Evolutionary conservation across 2,329 filamentous ascomycete species (phyloP), one percentile per base, ranked within the genome.

Genomic region (Fusarium protoensiforme): DNA sequence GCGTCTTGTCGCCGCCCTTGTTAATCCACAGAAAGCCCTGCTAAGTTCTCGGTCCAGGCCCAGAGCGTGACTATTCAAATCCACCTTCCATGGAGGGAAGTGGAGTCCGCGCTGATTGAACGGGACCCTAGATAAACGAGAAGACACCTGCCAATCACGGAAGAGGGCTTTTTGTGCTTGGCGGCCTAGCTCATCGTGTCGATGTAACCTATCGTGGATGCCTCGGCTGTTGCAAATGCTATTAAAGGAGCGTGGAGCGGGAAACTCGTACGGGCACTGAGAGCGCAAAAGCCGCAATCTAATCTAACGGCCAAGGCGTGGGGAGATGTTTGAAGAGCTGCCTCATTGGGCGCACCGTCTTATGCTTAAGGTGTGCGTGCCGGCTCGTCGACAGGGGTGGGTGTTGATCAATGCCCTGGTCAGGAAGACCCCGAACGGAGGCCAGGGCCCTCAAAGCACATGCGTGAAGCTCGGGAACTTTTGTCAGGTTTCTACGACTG

Each of bases 31-130:
- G 51, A 56, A 22, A 56, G n/a, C 51, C 29, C 51, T 56, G 51
- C 31, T 20, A 20, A 33, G 51, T 36, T n/a, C 57, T 29, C 22
- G 24, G 38, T n/a, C 20, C 20, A 41, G 18, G 36, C 35, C 39
- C 41, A 20, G 29, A 46, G 20, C n/a, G 31, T 51, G 48, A 53
- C 48, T 53, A 53, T 20, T 22, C 14, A 35, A 56, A 33, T 56
- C 51, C 27, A 60, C 57, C 57, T 60, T 60, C 57, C 57, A 9
- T 60, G 39, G 38, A 60, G n/a, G 57, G 57, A 60, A 60, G 27
- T 29, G 27, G 24, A 46, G 27, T 46, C 57, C 38, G 57, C 16
- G 38, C 6, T 43, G 20, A 46, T 60, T 33, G 31, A 56, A 35
- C 31, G 14, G 16, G 31, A 56, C 27, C 48, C 48, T 53, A 53